A percentile compares a stretch with the other conserved stretches of the same genome.
These are phyloP conservation scores for Baudoinia panamericana DNA, from an alignment of 495 filamentous ascomycete genomes.

Conservation along the genomic window DNA sequence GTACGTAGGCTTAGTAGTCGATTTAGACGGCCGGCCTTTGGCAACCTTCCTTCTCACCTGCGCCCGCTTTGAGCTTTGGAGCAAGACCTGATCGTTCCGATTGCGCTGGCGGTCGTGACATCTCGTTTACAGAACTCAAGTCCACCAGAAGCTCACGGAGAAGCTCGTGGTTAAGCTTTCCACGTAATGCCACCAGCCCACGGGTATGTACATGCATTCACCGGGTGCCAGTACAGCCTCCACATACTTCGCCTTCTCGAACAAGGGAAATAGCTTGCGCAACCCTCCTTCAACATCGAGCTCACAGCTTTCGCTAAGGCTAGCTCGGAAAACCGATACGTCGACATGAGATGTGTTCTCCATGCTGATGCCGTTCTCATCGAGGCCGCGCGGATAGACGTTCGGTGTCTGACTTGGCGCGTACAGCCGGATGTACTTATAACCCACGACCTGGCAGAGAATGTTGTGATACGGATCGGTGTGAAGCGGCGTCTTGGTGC, in stretches of 20 bases:
- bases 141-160: conserved; percentile 98
- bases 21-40: too few species aligned
- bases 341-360: conserved; percentile 76
- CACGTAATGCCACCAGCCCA: conserved; percentile 99
- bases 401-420: conserved; percentile 44
- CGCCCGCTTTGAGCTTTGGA: too few species aligned
- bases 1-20: too few species aligned
- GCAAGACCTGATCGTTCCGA: too few species aligned
- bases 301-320: background rate
- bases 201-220: conserved; percentile 80
- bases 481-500: conserved; percentile 84
- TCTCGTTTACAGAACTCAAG: too few species aligned
- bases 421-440: conserved; percentile 85
- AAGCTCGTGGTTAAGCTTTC: conserved; percentile 72
- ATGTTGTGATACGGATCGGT: conserved; percentile 93
- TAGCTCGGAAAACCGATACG: conserved; percentile 25
- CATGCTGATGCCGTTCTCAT: conserved; percentile 73
- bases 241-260: conserved; percentile 49
- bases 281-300: conserved; percentile 4
- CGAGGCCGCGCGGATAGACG: conserved; percentile 54
- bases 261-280: conserved; percentile 44
- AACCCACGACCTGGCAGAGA: conserved; percentile 76
- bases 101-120: too few species aligned
- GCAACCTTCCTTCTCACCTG: too few species aligned
- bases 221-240: conserved; percentile 71